Evolutionary conservation across 306 rosid species (phyloP), one percentile per base, ranked within the genome.

Genomic region (Citrullus colocynthis): DNA sequence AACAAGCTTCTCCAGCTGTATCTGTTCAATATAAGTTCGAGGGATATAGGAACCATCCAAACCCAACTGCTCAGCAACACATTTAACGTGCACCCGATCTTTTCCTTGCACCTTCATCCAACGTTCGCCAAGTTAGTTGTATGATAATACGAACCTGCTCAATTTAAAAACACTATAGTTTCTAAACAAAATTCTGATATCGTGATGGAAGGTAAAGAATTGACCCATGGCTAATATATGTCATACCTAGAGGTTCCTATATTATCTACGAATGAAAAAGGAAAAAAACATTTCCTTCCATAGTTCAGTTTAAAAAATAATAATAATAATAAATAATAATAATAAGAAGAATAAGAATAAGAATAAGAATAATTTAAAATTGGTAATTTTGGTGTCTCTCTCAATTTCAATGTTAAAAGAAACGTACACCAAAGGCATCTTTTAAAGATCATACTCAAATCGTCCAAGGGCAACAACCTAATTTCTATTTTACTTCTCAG

Each of bases 11-110:
- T 95, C 99, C 81, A 95, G 91, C 88, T 95, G 99, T 85, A 95
- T 95, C 83, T 95, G 99, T 88, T 95, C 99, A 9, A 95, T 92
- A 80, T 95, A 95, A 82, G 99, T 95, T 76, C 97, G 96, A 78
- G 98, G 91, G 83, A 95, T 87, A 80, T 92, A 92, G 61, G 97
- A 90, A 65, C 97, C 99, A 75, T 92, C 97, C 91, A 95, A 81
- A 17, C 79, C 88, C 80, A 95, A 88, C 84, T 88, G 90, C 89
- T 88, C 90, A 2, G 97, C 97, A 2, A 95, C 82, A 82, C 60
- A 76, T 76, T 92, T 92, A 75, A 93, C 88, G 64, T 87, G 84
- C 71, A 74, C 75, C 39, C 99, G 90, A 83, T 95, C 99, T 85
- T 52, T 89, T 75, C 99, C 99, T 90, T 95, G 99, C 84, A 95